A percentile compares a stretch with the other conserved stretches of the same genome.
Conservation (phyloP, 2,329 filamentous ascomycete genomes). For the Diplocarpon rosae region DNA sequence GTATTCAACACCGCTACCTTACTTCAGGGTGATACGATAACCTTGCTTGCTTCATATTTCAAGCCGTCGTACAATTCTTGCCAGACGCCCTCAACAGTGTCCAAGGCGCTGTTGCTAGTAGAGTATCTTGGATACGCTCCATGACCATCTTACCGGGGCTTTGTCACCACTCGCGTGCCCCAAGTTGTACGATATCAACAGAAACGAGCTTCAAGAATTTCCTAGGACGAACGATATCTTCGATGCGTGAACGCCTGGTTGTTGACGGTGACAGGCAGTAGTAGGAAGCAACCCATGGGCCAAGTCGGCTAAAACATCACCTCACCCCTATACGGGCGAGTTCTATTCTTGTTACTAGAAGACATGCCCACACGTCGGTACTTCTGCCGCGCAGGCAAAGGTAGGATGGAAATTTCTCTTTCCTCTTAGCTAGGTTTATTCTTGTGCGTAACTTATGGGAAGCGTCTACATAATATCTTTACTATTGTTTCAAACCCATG, state of each 20-base stretch:
- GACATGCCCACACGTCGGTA: no score
- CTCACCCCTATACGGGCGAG: no score
- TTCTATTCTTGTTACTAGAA: no score
- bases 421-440: no score
- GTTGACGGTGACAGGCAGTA: neutral
- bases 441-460: no score
- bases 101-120: neutral
- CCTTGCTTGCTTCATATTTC: conserved; percentile 32
- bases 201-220: neutral
- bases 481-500: no score
- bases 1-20: conserved; percentile 34
- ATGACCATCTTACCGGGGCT: neutral
- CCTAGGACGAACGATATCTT: conserved; percentile 2
- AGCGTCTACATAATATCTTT: no score
- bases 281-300: no score
- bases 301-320: no score
- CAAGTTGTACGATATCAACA: conserved; percentile 2
- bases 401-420: no score
- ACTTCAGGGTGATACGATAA: conserved; percentile 40
- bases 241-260: neutral
- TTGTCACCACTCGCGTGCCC: neutral
- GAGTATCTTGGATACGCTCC: neutral
- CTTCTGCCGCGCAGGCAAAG: no score
- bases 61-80: conserved; percentile 30
- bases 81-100: conserved; percentile 32